These are phyloP conservation scores for Zygoascus biomembranicola DNA, from an alignment of 805 yeast genomes.

Conservation along the genomic window DNA sequence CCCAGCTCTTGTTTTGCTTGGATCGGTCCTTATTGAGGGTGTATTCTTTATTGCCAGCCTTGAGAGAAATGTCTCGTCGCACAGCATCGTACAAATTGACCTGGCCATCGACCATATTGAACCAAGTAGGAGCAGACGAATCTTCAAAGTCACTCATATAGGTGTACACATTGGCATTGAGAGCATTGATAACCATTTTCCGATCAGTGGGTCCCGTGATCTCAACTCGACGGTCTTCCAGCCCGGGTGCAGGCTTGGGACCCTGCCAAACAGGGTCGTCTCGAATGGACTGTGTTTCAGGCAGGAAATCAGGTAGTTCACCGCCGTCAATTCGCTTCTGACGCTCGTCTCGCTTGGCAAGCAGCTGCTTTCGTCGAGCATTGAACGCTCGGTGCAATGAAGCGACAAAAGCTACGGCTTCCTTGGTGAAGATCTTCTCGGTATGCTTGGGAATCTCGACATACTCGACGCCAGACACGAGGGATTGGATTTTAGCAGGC, in stretches of 20 bases:
- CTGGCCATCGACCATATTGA: conserved; percentile 59
- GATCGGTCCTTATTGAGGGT: conserved; percentile 43
- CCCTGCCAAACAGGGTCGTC: conserved; percentile 66
- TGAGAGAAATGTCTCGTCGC: conserved; percentile 42
- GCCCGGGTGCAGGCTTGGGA: conserved; percentile 59
- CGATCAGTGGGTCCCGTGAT: conserved; percentile 73
- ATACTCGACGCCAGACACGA: conserved; percentile 43
- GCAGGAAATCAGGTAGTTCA: conserved; percentile 58
- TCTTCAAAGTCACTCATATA: conserved; percentile 75
- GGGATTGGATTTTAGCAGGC: conserved; percentile 14
- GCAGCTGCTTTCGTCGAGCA: conserved; percentile 44
- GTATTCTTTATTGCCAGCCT: conserved; percentile 35
- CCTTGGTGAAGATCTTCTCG: conserved; percentile 49
- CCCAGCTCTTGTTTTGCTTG: conserved; percentile 25
- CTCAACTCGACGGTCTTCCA: conserved; percentile 64
- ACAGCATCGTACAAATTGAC: conserved; percentile 63
- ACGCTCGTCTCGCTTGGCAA: conserved; percentile 45
- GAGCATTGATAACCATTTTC: conserved; percentile 67
- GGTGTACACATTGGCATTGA: conserved; percentile 60
- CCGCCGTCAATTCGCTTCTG: conserved; percentile 54
- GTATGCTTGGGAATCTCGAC: conserved; percentile 43
- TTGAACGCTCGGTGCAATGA: conserved; percentile 59
- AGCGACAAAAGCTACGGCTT: conserved; percentile 59
- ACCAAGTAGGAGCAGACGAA: conserved; percentile 65
- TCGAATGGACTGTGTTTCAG: conserved; percentile 54